Evolutionary conservation across 2,329 filamentous ascomycete species (phyloP), one percentile per base, ranked within the genome.

Genomic region (Capronia epimyces): DNA sequence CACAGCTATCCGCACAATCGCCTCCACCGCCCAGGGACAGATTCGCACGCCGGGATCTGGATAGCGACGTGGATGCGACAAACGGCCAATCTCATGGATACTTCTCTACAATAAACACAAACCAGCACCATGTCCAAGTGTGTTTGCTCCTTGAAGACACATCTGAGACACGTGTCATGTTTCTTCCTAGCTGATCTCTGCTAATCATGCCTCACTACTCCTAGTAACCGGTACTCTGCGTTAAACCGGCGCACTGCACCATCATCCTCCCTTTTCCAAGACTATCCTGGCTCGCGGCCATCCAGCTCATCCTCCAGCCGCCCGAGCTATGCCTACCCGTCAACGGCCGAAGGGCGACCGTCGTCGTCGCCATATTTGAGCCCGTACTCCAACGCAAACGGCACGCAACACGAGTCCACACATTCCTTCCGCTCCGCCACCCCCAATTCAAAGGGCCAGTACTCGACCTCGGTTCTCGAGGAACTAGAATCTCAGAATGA

Each of bases 401-500:
- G 46, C 41, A 40, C n/a, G 46, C 50, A 22, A 44, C 47, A 49
- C 10, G 25, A 42, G 3, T 40, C 47, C 3, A 31, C 41, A 3
- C 50, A 47, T 10, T 29, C 21, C 41, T 60, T 58, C 49, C 52
- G 55, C 3, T 49, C 55, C 12, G 57, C 57, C 7, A 58, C 55
- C 12, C 51, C 54, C 12, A 60, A 60, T 29, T 51, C 59, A 60
- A 88, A 85, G 66, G 91, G 91, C 12, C 90, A 96, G 68, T 97
- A 97, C 69, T 91, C 86, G 66, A 86, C 94, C 63, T 87, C 90
- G 16, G 89, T 95, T 42, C 78, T 98, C 46, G 89, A 88, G 66
- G 89, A 95, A 71, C 78, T 98, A 54, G 93, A 98, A 74, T 91
- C 87, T 64, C 93, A 98, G 73, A 97, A 97, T 66, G 85, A 96